A percentile compares a stretch with the other conserved stretches of the same genome.
Conservation (phyloP, 208 protist species). For the Entamoeba moshkovskii region DNA sequence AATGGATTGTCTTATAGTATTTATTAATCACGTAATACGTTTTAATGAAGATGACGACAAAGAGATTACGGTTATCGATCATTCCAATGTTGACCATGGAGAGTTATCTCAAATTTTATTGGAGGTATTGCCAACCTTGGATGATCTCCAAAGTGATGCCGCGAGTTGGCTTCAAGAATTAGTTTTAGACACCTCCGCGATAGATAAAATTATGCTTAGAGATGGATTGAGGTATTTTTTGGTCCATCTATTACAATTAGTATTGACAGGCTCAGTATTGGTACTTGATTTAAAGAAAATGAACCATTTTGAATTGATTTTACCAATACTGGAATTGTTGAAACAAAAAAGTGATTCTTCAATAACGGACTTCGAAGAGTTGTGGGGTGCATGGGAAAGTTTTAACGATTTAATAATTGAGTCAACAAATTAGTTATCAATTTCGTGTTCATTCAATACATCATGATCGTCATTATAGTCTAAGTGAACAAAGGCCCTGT, state of each 20-base stretch:
- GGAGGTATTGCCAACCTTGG: not conserved
- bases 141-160: not conserved
- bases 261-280: not conserved
- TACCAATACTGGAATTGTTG: not conserved
- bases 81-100: not conserved
- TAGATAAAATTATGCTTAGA: not conserved
- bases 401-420: no score
- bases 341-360: not conserved
- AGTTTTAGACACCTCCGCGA: not conserved
- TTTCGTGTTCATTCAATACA: conserved; percentile 8
- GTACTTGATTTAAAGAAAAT: not conserved
- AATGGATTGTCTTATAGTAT: not conserved
- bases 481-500: conserved; percentile 22
- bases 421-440: not conserved
- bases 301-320: not conserved
- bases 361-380: not conserved
- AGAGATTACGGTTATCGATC: not conserved
- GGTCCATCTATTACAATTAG: not conserved
- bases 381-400: not conserved
- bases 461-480: conserved; percentile 11
- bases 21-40: not conserved
- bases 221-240: not conserved
- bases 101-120: not conserved
- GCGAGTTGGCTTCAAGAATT: not conserved
- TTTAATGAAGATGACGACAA: not conserved